phyloP scores from a whole-genome alignment of 148 eudicot species.

The Camellia granthamiana region DNA sequence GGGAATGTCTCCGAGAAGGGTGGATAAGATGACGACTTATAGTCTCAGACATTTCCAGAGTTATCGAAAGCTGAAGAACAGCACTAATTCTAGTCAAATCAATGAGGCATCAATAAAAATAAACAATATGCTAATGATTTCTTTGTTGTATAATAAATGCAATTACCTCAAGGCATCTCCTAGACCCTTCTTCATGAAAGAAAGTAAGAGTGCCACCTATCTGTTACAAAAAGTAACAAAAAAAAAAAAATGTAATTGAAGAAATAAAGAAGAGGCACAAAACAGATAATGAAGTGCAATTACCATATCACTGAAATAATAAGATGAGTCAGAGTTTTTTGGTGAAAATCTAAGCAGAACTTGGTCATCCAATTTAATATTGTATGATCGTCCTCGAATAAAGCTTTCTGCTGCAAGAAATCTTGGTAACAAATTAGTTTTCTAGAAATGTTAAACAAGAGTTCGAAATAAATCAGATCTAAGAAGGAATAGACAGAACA shows the following conservation, averaged over 20 bases:
- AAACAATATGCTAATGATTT: background rate
- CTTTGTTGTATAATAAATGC: background rate
- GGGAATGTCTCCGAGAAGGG: no score
- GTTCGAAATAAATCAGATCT: background rate
- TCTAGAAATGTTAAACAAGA: background rate
- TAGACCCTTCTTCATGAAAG: constrained; percentile 77
- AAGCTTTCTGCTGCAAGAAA: constrained; percentile 97
- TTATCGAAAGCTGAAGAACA: constrained; percentile 65
- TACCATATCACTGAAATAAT: constrained; percentile 94
- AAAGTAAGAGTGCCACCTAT: constrained; percentile 97
- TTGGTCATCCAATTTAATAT: constrained; percentile 94
- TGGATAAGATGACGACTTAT: no score
- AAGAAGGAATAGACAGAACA: constrained; percentile 8
- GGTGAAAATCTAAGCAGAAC: constrained; percentile 94
- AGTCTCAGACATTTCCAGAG: constrained; percentile 8
- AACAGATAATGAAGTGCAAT: constrained; percentile 6
- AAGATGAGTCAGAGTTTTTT: constrained; percentile 87
- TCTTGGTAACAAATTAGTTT: constrained; percentile 47
- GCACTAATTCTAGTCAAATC: constrained; percentile 15
- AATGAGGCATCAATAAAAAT: background rate
- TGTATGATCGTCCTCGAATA: constrained; percentile 90
- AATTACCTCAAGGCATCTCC: constrained; percentile 96
- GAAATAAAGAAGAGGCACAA: background rate
- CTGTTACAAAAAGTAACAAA: constrained; percentile 39
- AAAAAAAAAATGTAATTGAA: constrained; percentile 3